Conservation (phyloP, 2,329 filamentous ascomycete species). For the Lachnum nothofagi region DNA sequence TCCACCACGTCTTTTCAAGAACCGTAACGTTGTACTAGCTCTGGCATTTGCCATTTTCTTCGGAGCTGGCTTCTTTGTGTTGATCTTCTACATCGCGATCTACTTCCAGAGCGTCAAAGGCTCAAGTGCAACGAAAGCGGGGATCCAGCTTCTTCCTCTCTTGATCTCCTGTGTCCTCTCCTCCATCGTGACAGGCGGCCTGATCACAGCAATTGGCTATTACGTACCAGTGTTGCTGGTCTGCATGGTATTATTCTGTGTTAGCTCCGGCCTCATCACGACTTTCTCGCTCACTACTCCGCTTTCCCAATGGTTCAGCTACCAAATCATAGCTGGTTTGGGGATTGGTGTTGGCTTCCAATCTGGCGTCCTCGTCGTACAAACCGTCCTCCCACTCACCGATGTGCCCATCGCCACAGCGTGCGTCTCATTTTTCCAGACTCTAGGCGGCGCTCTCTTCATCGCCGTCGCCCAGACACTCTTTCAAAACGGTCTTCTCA, state of each 20-base stretch:
- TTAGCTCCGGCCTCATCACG: conserved; percentile 41
- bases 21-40: conserved; percentile 21
- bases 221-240: conserved; percentile 42
- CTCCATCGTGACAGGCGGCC: conserved; percentile 38
- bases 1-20: conserved; percentile 35
- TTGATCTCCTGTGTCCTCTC: conserved; percentile 39
- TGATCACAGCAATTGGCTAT: conserved; percentile 39
- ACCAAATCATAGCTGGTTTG: conserved; percentile 50
- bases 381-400: conserved; percentile 45
- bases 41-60: conserved; percentile 23
- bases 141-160: conserved; percentile 41
- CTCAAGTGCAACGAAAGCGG: conserved; percentile 38
- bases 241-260: conserved; percentile 34
- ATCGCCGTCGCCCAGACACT: conserved; percentile 62
- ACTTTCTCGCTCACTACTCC: conserved; percentile 39
- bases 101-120: conserved; percentile 35
- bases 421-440: conserved; percentile 56
- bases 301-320: conserved; percentile 50
- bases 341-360: conserved; percentile 34
- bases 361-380: conserved; percentile 34
- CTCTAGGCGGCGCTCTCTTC: conserved; percentile 60
- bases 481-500: conserved; percentile 59
- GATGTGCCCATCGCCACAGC: conserved; percentile 49
- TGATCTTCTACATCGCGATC: conserved; percentile 32
- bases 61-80: conserved; percentile 27